phyloP scores from a whole-genome alignment of 2,329 filamentous ascomycete species.

The Diplodia mutila region DNA sequence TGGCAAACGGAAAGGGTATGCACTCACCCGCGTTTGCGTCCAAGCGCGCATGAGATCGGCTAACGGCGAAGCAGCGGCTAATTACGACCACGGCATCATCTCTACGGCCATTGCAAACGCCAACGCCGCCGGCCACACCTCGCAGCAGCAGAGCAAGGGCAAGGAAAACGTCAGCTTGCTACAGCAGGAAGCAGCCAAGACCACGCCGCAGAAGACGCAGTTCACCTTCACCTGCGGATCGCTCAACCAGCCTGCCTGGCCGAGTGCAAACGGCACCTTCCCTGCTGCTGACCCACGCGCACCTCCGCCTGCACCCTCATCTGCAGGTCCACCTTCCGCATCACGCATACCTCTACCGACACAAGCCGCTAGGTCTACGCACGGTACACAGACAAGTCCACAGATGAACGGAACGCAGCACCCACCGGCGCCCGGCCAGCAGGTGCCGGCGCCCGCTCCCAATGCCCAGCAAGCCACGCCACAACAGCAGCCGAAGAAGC shows the following conservation, averaged over 20 bases:
- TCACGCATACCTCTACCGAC: constrained; percentile 26
- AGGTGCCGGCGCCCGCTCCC: constrained; percentile 40
- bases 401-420: constrained; percentile 49
- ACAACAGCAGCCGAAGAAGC: constrained; percentile 59
- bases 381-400: constrained; percentile 61
- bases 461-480: constrained; percentile 41
- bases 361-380: constrained; percentile 44
- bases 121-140: constrained; percentile 58
- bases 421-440: constrained; percentile 33
- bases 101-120: constrained; percentile 90
- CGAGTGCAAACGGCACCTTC: constrained; percentile 56
- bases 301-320: constrained; percentile 26
- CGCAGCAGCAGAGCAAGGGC: constrained; percentile 59
- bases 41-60: constrained; percentile 37
- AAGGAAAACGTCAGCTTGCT: constrained; percentile 81
- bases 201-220: constrained; percentile 75
- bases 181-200: constrained; percentile 67
- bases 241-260: constrained; percentile 76
- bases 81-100: constrained; percentile 72
- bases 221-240: constrained; percentile 98
- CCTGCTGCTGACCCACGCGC: constrained; percentile 41
- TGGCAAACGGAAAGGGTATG: constrained; percentile 30
- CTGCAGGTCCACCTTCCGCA: constrained; percentile 30
- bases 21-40: constrained; percentile 22
- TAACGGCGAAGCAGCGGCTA: constrained; percentile 42